Conservation (phyloP, 2,329 filamentous ascomycete species). For the Myriosclerotinia duriaeana region DNA sequence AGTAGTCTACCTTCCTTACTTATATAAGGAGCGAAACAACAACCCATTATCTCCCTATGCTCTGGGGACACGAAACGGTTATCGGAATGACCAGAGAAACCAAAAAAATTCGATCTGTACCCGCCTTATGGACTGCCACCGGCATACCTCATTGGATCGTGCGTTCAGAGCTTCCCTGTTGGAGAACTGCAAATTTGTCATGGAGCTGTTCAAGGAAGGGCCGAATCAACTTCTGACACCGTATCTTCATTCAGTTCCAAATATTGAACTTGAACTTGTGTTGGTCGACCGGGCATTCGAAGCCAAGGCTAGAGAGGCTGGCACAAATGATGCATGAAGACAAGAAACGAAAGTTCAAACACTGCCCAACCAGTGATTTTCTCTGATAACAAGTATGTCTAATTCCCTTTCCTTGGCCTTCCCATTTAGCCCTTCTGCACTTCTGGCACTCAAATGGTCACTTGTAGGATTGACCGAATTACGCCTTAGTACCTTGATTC, state of each 20-base stretch:
- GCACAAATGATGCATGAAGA: neutral
- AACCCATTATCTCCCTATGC: neutral
- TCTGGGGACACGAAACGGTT: neutral
- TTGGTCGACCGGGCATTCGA: neutral
- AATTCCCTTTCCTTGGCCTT: neutral
- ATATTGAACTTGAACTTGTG: neutral
- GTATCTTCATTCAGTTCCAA: neutral
- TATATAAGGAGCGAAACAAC: neutral
- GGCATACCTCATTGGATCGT: fast-evolving
- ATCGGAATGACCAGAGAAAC: neutral
- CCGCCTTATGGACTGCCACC: neutral
- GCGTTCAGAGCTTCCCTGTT: neutral
- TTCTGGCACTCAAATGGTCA: no score
- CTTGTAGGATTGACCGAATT: neutral
- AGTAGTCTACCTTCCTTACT: neutral
- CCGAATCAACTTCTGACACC: no score
- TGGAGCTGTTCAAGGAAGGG: neutral
- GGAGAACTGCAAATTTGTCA: neutral
- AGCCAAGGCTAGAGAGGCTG: neutral
- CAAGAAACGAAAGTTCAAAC: neutral
- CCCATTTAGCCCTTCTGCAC: no score
- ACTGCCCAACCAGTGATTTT: neutral
- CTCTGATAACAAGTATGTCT: neutral
- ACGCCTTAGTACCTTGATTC: neutral
- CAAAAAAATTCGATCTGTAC: neutral